A percentile compares a stretch with the other conserved stretches of the same genome.
phyloP scores from a whole-genome alignment of 495 filamentous ascomycete genomes.

The Podospora fimiseda region DNA sequence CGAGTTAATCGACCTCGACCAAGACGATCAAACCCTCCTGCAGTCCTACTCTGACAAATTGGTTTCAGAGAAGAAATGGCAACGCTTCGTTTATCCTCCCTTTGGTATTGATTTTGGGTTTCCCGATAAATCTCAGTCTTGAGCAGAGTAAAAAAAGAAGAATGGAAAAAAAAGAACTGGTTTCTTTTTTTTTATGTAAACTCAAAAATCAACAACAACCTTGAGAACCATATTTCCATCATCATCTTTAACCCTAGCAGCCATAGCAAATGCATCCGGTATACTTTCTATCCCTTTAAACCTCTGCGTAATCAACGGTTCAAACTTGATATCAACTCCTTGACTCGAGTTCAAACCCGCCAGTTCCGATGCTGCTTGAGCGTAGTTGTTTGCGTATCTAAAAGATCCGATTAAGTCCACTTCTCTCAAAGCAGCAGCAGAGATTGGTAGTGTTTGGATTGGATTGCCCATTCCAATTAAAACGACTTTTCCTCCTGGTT shows the following conservation, averaged over 20 bases:
- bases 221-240: constrained; percentile 48
- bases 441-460: constrained; percentile 78
- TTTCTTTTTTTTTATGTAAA: neutral
- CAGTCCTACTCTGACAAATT: constrained; percentile 53
- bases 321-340: constrained; percentile 51
- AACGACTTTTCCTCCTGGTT: constrained; percentile 73
- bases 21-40: constrained; percentile 58
- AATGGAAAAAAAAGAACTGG: no score
- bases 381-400: constrained; percentile 81
- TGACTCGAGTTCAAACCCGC: constrained; percentile 57
- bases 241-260: constrained; percentile 47
- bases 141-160: constrained; percentile 1
- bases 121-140: constrained; percentile 64
- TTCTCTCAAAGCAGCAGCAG: constrained; percentile 79
- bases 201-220: constrained; percentile 44
- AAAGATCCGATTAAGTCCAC: constrained; percentile 90
- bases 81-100: constrained; percentile 70
- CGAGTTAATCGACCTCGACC: constrained; percentile 61
- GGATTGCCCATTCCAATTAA: constrained; percentile 94
- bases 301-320: constrained; percentile 69
- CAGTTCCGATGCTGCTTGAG: constrained; percentile 37
- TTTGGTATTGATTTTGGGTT: constrained; percentile 75
- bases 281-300: constrained; percentile 41
- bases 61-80: constrained; percentile 52
- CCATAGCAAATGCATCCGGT: constrained; percentile 45